Evolutionary conservation across 306 rosid species (phyloP), one percentile per base, ranked within the genome.

Genomic region (Pterocarpus santalinus): DNA sequence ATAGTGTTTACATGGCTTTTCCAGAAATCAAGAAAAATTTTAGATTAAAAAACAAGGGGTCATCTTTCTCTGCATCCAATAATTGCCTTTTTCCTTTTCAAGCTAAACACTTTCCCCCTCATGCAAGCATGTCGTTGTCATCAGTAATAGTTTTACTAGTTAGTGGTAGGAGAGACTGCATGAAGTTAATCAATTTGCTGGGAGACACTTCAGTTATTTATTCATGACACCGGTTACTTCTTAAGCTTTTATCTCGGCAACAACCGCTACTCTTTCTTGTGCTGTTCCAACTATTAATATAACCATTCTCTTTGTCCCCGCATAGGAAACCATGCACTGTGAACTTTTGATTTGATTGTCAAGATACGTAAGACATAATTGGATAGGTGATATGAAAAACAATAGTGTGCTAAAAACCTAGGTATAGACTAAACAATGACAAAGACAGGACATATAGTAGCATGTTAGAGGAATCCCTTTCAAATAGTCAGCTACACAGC

Each of bases 91-190:
- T 82, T 82, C 77, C 71, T 30, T 53, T 79, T 32, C 62, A 76
- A 76, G 90, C 73, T 52, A 60, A 9, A 53, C 33, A 68, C 79
- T 74, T 82, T 74, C 56, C 86, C 80, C 47, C 57, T 8, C 69
- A 82, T 61, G 65, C 47, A 79, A 81, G 75, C 82, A 62, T 75
- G 70, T 33, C 70, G 38, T 15, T 65, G 49, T 63, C 43, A 75
- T 68, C 5, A 55, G 56, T 64, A 51, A 39, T 39, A 39, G 4
- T 39, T 22, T 64, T 28, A 58, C 35, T 64, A 49, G 28, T 33
- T 22, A 13, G 30, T 22, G 39, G 60, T 58, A 5, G 47, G 52
- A 51, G 51, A 76, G 65, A 71, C 61, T 1, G 46, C 63, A 62
- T 69, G 58, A 70, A 47, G 38, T 46, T n/a, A 55, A 64, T 63